Base-by-base conservation (phyloP, 2,329 filamentous ascomycete species). In the Pseudonectria buxi region DNA sequence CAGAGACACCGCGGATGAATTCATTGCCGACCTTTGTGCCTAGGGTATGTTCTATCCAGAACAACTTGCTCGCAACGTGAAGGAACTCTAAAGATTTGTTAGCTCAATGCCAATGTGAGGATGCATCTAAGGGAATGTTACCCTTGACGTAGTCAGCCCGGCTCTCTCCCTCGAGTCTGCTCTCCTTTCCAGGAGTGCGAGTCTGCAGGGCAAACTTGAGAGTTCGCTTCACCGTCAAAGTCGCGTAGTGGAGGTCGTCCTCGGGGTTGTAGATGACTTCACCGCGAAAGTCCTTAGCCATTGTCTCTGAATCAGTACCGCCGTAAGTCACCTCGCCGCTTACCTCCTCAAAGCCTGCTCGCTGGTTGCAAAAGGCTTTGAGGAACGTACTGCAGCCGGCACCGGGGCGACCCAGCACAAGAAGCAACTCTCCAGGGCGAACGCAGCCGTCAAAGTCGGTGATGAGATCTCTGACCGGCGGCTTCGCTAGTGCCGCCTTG, bases 191-290 rank as follows among this genome's bases (percentile, higher is more conserved):
- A 26, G 80, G 81, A 1, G 81, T 80, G 36, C 78, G 66, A 0
- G 77, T 79, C 51, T 75, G 72, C 3, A 83, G 63, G 0, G 83
- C 82, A 55, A 86, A 86, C 6, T 69, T 64, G 2, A 86, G 59
- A 0, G 82, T 86, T 39, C 81, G 66, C 29, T 74, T 71, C 5
- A 86, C 83, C 2, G 74, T 79, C 14, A 87, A 58, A 0, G 79
- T 81, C 0, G 82, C 76, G 42, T 83, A 86, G 54, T 86, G 81
- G 0, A 83, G 56, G 46, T 85, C 81, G 36, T 69, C 62, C 11
- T 89, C 85, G 0, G 82, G 86, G 76, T 54, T 75, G 68, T 53
- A 88, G 18, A 85, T 69, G 24, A 83, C 69, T 53, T 78, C 78
- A 30, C 75, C 75, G 14, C 76, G 68, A 41, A 74, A 82, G 32